Evolutionary conservation across 768 basidiomycete genomes (phyloP).

Genomic region (Kwoniella dejecticola): DNA sequence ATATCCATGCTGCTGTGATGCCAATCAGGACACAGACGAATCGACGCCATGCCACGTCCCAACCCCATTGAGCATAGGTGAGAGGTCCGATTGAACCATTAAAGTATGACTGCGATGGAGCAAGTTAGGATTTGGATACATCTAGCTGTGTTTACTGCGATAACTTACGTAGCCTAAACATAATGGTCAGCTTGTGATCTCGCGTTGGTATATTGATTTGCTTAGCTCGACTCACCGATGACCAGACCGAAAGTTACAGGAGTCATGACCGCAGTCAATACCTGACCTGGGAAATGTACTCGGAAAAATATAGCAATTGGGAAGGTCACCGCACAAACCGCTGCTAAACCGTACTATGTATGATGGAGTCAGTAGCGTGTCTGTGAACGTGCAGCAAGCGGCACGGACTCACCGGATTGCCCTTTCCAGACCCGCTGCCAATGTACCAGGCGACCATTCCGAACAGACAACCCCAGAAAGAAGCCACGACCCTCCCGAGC

Average conservation of each 20-base stretch:
- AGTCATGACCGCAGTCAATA: conserved; percentile 65
- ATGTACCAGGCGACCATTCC: conserved; percentile 52
- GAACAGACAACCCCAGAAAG: conserved; percentile 49
- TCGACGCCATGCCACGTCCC: conserved; percentile 66
- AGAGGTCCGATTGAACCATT: conserved; percentile 57
- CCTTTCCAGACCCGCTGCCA: conserved; percentile 35
- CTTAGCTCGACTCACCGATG: conserved; percentile 27
- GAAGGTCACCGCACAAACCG: conserved; percentile 67
- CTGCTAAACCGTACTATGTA: conserved; percentile 67
- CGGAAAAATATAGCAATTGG: conserved; percentile 73
- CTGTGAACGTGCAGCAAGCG: too few relatives aligned
- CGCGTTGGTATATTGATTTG: background rate
- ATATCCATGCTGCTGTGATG: conserved; percentile 71
- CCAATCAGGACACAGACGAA: conserved; percentile 64
- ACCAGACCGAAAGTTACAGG: conserved; percentile 49
- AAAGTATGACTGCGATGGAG: conserved; percentile 53
- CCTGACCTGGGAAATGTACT: conserved; percentile 72
- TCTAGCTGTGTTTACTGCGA: conserved; percentile 66
- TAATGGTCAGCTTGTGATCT: background rate
- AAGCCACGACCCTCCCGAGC: conserved; percentile 41
- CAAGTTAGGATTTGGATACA: conserved; percentile 48
- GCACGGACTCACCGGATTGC: conserved; percentile 44
- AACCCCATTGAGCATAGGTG: conserved; percentile 51
- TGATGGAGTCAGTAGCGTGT: too few relatives aligned
- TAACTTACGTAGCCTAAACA: conserved; percentile 30